Base-by-base conservation (phyloP, 305 asterid genomes). In the Solanum hybrid region DNA sequence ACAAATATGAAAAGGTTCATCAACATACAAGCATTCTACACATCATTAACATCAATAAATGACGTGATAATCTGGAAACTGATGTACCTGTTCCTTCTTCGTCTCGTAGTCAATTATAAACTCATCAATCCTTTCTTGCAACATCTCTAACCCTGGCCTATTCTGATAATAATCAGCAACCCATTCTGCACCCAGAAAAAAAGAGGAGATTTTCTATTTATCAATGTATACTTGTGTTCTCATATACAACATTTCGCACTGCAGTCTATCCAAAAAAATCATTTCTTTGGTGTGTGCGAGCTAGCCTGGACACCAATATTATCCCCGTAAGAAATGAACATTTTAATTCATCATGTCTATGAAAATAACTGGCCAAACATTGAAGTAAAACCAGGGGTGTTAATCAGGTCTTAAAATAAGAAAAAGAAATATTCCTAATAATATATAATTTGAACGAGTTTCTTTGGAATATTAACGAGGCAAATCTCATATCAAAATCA, bases 81-180 rank as follows among this genome's bases (percentile, higher is more conserved):
- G 3, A 61, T 79, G 90, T 90, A 97, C 99, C 99, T 95, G 93
- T 90, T 94, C 98, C 91, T 93, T 95, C 89, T 90, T 88, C 89
- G 93, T 95, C 91, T 96, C 99, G 51, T 96, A 96, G n/a, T 92
- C 94, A 84, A 91, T 89, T 84, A 97, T 96, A 93, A 95, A 96
- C 72, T 96, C 96, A 87, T 97, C 99, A 20, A 96, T 96, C 92
- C 93, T 95, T 92, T 95, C 97, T 92, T 96, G 98, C 93, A 97
- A 92, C 90, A 94, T 91, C 70, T 94, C 79, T 88, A 96, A 77
- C 39, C 97, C 99, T 79, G 98, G 98, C 93, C 99, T 96, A 89
- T 93, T 92, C 91, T 95, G 95, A 90, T 95, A 93, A 93, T 96
- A 96, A 77, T 94, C 92, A 72, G 77, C 90, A 85, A 96, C 92